Conservation (phyloP, 176 grass and related monocot genomes). For the Ensete glaucum region DNA sequence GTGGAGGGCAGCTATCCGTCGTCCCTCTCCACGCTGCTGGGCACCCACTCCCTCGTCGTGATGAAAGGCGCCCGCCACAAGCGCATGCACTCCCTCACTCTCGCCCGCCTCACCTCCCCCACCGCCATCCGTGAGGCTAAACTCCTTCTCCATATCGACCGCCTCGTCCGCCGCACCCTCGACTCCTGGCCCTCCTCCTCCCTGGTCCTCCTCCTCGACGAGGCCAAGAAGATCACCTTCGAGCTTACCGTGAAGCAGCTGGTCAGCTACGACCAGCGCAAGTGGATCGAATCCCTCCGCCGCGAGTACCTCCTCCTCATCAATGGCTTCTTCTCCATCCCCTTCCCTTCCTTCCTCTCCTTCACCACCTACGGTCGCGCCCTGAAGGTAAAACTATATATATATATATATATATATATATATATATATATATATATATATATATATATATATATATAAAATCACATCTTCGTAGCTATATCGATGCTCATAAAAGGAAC, state of each 20-base stretch:
- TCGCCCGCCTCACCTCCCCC: slow-evolving; percentile 65
- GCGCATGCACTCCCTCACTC: slow-evolving; percentile 77
- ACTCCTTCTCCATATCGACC: slow-evolving; percentile 57
- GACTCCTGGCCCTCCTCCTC: slow-evolving; percentile 29
- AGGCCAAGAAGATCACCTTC: slow-evolving; percentile 96
- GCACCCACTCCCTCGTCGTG: slow-evolving; percentile 65
- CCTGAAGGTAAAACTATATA: slow-evolving; percentile 46
- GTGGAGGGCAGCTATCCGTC: slow-evolving; percentile 89
- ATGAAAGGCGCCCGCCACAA: slow-evolving; percentile 53
- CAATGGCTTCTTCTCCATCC: slow-evolving; percentile 91
- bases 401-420: background rate
- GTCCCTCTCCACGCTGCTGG: slow-evolving; percentile 83
- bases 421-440: background rate
- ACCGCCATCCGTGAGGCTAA: slow-evolving; percentile 28
- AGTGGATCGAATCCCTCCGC: slow-evolving; percentile 73
- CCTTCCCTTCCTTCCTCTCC: slow-evolving; percentile 65
- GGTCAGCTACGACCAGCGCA: slow-evolving; percentile 62
- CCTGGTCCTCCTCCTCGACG: slow-evolving; percentile 60
- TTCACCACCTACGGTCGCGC: slow-evolving; percentile 84
- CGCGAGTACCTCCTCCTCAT: slow-evolving; percentile 79
- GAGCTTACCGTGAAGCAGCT: slow-evolving; percentile 96
- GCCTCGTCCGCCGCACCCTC: slow-evolving; percentile 59
- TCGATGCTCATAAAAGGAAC: background rate
- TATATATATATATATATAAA: background rate
- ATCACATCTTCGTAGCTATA: background rate